A percentile compares a stretch with the other conserved stretches of the same genome.
Evolutionary conservation across 345 rosid genomes (phyloP).

Genomic region (Nephelium lappaceum): DNA sequence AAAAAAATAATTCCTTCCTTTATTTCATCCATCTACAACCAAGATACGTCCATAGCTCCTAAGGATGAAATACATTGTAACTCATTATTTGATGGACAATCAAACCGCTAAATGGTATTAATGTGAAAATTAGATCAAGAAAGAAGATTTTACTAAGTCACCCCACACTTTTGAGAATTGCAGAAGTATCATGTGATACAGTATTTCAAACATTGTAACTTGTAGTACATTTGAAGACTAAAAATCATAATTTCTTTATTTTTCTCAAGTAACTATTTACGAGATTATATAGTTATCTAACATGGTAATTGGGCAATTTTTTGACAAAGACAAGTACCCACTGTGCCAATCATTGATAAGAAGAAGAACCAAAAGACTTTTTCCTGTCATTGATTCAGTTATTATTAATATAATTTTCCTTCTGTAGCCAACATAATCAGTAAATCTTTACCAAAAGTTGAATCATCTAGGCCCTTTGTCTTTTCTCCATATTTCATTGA

Average conservation of each 20-base stretch:
- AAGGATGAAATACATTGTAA: not conserved
- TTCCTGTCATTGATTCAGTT: not conserved
- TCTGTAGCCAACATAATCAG: not conserved
- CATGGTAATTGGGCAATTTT: not conserved
- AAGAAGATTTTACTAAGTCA: conserved; percentile 1
- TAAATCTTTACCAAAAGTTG: not conserved
- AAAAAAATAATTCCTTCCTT: too few species aligned
- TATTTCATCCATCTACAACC: not conserved
- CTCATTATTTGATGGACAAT: not conserved
- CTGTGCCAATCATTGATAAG: not conserved
- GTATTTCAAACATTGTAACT: too few species aligned
- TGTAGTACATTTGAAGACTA: too few species aligned
- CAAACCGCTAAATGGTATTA: conserved; percentile 14
- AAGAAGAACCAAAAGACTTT: not conserved
- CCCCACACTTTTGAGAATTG: not conserved
- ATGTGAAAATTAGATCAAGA: not conserved
- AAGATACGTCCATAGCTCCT: not conserved
- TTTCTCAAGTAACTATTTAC: not conserved
- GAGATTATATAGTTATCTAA: not conserved
- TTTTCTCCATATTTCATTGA: not conserved
- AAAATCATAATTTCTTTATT: not conserved
- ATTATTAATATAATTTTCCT: not conserved
- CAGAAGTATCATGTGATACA: not conserved
- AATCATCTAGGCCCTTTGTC: not conserved
- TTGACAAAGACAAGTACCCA: not conserved